phyloP scores from a whole-genome alignment of 2,329 filamentous ascomycete species.

The Taxawa tesnikishii region DNA sequence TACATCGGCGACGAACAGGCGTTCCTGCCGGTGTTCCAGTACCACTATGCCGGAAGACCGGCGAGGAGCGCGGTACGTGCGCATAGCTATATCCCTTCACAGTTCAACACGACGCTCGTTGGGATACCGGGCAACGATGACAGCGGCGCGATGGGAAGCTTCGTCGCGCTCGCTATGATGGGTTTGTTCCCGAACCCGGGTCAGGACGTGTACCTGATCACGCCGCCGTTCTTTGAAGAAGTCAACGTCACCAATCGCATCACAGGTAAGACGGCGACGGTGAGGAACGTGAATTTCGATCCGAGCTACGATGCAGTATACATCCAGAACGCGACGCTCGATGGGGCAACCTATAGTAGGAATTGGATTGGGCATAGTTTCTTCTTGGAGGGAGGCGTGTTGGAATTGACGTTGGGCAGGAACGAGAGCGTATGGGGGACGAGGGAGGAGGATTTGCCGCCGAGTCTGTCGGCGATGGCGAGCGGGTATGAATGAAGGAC shows the following conservation, averaged over 20 bases:
- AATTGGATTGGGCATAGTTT: slow-evolving; percentile 35
- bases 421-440: slow-evolving; percentile 33
- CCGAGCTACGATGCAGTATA: slow-evolving; percentile 27
- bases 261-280: slow-evolving; percentile 28
- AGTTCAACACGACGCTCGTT: slow-evolving; percentile 27
- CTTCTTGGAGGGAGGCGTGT: slow-evolving; percentile 28
- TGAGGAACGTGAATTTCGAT: slow-evolving; percentile 30
- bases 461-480: slow-evolving; percentile 21
- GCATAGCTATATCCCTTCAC: slow-evolving; percentile 31
- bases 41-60: slow-evolving; percentile 33
- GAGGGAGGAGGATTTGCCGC: slow-evolving; percentile 26
- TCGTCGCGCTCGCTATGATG: slow-evolving; percentile 30
- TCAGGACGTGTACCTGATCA: slow-evolving; percentile 32
- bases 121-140: slow-evolving; percentile 37
- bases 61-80: slow-evolving; percentile 26
- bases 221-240: slow-evolving; percentile 31
- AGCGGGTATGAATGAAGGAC: no score
- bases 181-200: slow-evolving; percentile 35
- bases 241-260: slow-evolving; percentile 26
- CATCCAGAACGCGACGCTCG: slow-evolving; percentile 29
- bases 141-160: slow-evolving; percentile 32
- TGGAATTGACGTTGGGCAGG: slow-evolving; percentile 29
- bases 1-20: slow-evolving; percentile 36
- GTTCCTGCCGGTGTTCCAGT: slow-evolving; percentile 32
- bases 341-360: slow-evolving; percentile 28